Evolutionary conservation across 345 rosid genomes (phyloP).

Genomic region (Eucalyptus marginata): DNA sequence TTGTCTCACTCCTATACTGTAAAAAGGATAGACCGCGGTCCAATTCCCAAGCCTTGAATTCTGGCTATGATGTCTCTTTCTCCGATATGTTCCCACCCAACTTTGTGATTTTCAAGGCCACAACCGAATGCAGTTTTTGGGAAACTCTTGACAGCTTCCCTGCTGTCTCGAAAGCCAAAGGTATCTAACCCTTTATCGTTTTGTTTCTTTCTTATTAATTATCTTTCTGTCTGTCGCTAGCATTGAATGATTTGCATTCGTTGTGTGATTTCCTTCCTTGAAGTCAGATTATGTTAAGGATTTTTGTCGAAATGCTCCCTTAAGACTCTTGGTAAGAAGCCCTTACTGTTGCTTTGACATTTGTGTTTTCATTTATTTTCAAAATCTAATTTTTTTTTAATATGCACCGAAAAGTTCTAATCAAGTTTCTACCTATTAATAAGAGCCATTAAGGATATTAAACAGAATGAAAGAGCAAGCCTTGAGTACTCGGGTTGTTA

Average conservation of each 20-base stretch:
- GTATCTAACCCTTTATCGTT: not conserved
- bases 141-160: not conserved
- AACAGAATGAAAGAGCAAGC: not conserved
- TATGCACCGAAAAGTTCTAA: not conserved
- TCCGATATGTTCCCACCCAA: not conserved
- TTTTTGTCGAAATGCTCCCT: not conserved
- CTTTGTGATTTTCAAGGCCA: not conserved
- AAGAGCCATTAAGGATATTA: too few species aligned
- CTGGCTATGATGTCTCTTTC: not conserved
- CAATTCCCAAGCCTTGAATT: not conserved
- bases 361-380: not conserved
- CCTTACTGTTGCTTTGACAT: not conserved
- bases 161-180: not conserved
- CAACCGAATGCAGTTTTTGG: not conserved
- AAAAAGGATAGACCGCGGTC: not conserved
- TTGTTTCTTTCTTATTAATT: not conserved
- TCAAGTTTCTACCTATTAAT: not conserved
- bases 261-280: not conserved
- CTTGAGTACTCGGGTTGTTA: not conserved
- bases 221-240: not conserved
- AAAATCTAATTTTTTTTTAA: fast-evolving
- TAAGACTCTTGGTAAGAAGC: not conserved
- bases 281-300: not conserved
- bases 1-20: not conserved
- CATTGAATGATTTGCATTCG: not conserved